Evolutionary conservation across 345 rosid species (phyloP), one percentile per base, ranked within the genome.

Genomic region (Pistacia integerrima): DNA sequence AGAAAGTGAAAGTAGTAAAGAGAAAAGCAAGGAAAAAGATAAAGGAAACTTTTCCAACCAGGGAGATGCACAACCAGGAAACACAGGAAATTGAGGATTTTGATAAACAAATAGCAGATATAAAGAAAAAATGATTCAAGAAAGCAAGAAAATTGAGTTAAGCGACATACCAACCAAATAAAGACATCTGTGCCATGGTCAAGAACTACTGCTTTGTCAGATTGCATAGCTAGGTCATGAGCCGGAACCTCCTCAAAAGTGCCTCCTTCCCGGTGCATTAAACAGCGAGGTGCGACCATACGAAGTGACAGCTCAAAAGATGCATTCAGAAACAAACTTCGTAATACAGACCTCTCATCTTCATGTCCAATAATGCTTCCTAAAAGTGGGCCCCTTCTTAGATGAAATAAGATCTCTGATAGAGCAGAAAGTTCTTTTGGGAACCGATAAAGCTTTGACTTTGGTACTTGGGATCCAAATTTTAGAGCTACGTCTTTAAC

Each of bases 341-440:
- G 87, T 52, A 97, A 82, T 38, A 91, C 93, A 8, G 97, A 92
- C 76, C 98, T 90, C 88, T 97, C 98, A 84, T 97, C 99, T 82
- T 97, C 98, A 79, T 92, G 97, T 69, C 99, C 98, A 73, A 97
- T 83, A 82, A 97, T 94, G 91, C 83, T 94, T 86, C 99, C 99
- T 64, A 97, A 82, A 68, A 97, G 83, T 52, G 97, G 97, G 33
- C 99, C 95, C 76, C 98, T 88, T 84, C 87, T 89, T 74, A 97
- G 98, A 85, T 94, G 98, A 81, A 97, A 97, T 73, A 97, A 88
- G 65, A 88, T 80, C 82, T 94, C 99, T 5, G 98, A 94, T 59
- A 97, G 87, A 46, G 77, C 79, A 17, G 93, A 81, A 48, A 97
- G 87, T 77, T 97, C 98, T 86, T 89, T 91, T 8, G 99, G 97